Evolutionary conservation across 371 early-diverging fungal genomes (phyloP), one percentile per base, ranked within the genome.

Genomic region (Blakeslea trispora): DNA sequence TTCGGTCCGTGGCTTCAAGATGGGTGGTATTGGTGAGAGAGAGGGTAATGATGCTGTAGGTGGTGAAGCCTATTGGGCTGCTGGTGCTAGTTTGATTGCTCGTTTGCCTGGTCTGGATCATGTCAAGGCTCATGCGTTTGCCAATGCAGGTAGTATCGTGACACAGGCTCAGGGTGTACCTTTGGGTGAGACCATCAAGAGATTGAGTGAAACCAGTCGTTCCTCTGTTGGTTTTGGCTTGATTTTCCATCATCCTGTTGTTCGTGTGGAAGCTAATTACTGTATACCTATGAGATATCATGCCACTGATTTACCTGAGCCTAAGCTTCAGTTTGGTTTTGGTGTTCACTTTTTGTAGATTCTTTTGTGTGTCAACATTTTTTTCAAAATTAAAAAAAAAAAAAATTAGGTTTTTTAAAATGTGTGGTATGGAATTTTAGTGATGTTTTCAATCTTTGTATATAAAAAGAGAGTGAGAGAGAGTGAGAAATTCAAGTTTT

Each of bases 1-100:
- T 35, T 86, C 87, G 14, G 79, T 97, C 11, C 81, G 98, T 46
- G 98, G 98, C 10, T 97, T 96, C 74, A 78, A 76, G 66, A 81
- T 83, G 55, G 81, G 84, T 56, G 96, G 98, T 9, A 77, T 97
- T 44, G 97, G 97, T 14, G 92, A 93, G 11, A 76, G 84, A 50
- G 93, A 93, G 55, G 81, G 82, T 21, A 71, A 79, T 47, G 96
- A 97, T 70, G 78, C 85, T 14, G 58, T 95, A 5, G 98, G 98
- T 50, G 98, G 96, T n/a, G 90, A 95, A 56, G 67, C 83, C 23
- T 93, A 85, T 68, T 83, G 84, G 65, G 84, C 90, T 15, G 86
- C 85, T 0, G 96, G 96, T 0, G 63, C 89, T n/a, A 89, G 90
- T 58, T 68, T 94, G 53, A 82, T 92, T 48, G 83, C 91, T 0